Conservation (phyloP, 495 filamentous ascomycete genomes). For the Podospora conica region DNA sequence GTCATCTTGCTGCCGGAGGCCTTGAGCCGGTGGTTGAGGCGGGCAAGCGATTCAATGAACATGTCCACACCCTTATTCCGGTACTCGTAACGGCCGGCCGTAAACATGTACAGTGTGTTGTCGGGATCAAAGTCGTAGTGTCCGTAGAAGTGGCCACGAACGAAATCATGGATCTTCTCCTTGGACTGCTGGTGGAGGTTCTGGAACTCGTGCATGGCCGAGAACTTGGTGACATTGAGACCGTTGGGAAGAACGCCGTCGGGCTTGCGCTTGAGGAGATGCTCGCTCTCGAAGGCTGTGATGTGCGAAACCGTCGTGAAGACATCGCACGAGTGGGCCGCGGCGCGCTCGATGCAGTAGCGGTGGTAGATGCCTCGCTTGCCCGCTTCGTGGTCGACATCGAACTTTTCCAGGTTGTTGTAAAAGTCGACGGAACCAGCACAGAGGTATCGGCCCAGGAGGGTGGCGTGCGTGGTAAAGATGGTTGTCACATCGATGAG, state of each 20-base stretch:
- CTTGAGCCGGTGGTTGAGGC: conserved; percentile 91
- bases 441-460: conserved; percentile 92
- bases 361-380: conserved; percentile 98
- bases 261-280: conserved; percentile 94
- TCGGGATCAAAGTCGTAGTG: conserved; percentile 96
- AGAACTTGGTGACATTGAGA: conserved; percentile 97
- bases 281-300: conserved; percentile 95
- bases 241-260: conserved; percentile 96
- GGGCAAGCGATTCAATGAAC: conserved; percentile 95
- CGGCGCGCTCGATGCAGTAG: conserved; percentile 94
- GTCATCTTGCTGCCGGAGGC: conserved; percentile 78
- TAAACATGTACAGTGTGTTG: conserved; percentile 98
- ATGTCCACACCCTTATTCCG: conserved; percentile 98
- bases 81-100: conserved; percentile 93
- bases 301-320: conserved; percentile 99
- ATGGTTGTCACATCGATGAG: conserved; percentile 97
- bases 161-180: conserved; percentile 96
- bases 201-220: conserved; percentile 97
- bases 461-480: conserved; percentile 95
- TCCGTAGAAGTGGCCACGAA: conserved; percentile 96
- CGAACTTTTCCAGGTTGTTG: conserved; percentile 96
- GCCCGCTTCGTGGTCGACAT: conserved; percentile 92
- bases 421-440: conserved; percentile 98
- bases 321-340: conserved; percentile 86
- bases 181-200: conserved; percentile 95